Base-by-base conservation (phyloP, 2,329 filamentous ascomycete genomes). In the Emericellopsis atlantica region DNA sequence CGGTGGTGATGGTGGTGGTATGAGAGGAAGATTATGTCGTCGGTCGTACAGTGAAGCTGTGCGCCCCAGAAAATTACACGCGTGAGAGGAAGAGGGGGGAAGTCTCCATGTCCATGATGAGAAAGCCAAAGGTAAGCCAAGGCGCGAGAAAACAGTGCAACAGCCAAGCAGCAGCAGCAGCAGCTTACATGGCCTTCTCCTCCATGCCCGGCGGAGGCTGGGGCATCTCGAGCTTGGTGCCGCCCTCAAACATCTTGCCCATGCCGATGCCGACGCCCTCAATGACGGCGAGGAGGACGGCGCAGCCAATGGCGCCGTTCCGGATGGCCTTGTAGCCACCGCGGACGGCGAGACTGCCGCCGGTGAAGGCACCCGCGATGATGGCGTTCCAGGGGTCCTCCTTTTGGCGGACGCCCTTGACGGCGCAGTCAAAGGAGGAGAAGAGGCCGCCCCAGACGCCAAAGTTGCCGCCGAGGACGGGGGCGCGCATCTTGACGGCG, bases 341-440 rank as follows among this genome's bases (percentile, higher is more conserved):
- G 66, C 92, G 79, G 47, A 96, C 81, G 40, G 92, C 92, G 29
- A 98, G 74, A 24, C 90, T 79, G 51, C 92, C 92, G 55, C 88
- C 89, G 5, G 92, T 96, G 64, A 95, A 90, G 73, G 95, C 95
- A 41, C 92, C 92, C 34, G 90, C 92, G 52, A 90, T 93, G 60
- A 98, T 96, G 55, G 89, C 88, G 67, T 96, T 96, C 70, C 88
- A 96, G 12, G 92, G 88, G 60, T 96, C 92, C 64, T 98, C 92
- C 80, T 95, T 96, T 73, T 92, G 86, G 49, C 88, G 72, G 43
- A 90, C 69, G 43, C 90, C 90, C 73, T 96, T 98, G 46, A 95
- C 84, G 18, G 89, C 84, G 69, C 92, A 98, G 67, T 98, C 92
- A 57, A 90, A 96, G 46, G 87, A 93, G 53, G 81, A 87, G 72